Percentiles rank a stretch among this genome's conserved stretches.
Conservation (phyloP, 345 rosid genomes). For the Punica granatum region DNA sequence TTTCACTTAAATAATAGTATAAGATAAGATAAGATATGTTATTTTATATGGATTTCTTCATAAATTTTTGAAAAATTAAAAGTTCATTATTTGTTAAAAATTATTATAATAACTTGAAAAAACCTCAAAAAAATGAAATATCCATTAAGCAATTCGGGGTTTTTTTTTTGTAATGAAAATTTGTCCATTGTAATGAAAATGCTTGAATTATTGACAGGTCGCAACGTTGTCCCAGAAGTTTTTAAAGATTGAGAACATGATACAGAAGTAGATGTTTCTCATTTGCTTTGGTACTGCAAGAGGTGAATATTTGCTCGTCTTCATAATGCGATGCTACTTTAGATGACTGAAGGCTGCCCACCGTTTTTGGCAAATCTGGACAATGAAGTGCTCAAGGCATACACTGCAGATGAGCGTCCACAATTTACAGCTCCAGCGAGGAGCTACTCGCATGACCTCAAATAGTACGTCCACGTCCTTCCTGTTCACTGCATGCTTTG, state of each 20-base stretch:
- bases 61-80: too few species aligned
- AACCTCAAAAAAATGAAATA: too few species aligned
- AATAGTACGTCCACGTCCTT: slow-evolving; percentile 38
- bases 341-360: slow-evolving; percentile 85
- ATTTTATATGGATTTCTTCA: too few species aligned
- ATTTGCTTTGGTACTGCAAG: slow-evolving; percentile 85
- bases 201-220: slow-evolving; percentile 39
- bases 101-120: too few species aligned
- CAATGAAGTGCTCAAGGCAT: slow-evolving; percentile 49
- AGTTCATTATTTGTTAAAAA: too few species aligned
- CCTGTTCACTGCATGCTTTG: not conserved
- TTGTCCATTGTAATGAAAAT: slow-evolving; percentile 1
- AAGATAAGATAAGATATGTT: too few species aligned
- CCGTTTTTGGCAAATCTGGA: slow-evolving; percentile 68
- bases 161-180: too few species aligned
- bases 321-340: slow-evolving; percentile 4
- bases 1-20: too few species aligned
- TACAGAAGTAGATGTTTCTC: slow-evolving; percentile 92
- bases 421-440: slow-evolving; percentile 68
- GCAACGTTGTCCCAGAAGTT: slow-evolving; percentile 85
- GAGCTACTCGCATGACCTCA: slow-evolving; percentile 72
- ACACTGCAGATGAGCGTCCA: slow-evolving; percentile 46
- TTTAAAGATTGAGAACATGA: slow-evolving; percentile 59
- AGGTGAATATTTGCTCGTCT: slow-evolving; percentile 32
- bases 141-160: too few species aligned